Conservation (phyloP, 495 filamentous ascomycete species). For the Aspergillus diversus region DNA sequence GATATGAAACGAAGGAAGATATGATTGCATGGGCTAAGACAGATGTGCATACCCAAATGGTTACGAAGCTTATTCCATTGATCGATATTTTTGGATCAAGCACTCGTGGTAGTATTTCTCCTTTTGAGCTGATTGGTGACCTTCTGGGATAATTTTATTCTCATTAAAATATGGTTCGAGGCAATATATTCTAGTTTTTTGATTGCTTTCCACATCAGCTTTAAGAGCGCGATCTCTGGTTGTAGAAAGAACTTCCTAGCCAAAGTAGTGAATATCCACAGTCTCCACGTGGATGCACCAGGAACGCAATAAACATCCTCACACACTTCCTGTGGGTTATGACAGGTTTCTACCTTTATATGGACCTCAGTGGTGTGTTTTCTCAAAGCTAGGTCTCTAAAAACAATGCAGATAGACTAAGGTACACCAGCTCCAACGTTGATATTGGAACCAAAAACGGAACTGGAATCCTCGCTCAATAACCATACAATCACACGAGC, state of each 20-base stretch:
- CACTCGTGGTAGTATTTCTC: neutral
- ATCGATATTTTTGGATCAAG: neutral
- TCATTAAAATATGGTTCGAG: too few species aligned
- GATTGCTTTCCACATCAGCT: too few species aligned
- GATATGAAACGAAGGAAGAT: neutral
- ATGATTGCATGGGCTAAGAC: slow-evolving; percentile 1
- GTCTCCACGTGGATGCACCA: too few species aligned
- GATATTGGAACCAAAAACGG: slow-evolving; percentile 15
- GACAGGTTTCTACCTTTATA: too few species aligned
- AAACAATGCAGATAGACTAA: neutral
- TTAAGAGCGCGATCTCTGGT: too few species aligned
- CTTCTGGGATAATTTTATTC: neutral
- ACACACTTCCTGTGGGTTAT: too few species aligned
- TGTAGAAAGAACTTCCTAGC: too few species aligned
- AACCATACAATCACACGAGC: slow-evolving; percentile 17
- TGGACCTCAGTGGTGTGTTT: too few species aligned
- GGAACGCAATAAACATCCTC: too few species aligned
- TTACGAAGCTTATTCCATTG: neutral
- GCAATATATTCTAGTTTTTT: too few species aligned
- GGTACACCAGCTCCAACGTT: slow-evolving; percentile 15
- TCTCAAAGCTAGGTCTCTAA: too few species aligned
- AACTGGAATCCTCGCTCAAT: slow-evolving; percentile 10
- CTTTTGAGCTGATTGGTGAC: neutral
- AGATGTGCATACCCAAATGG: neutral
- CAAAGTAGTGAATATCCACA: too few species aligned